Percentiles rank a stretch among this genome's conserved stretches.
Conservation (phyloP, 805 yeast genomes). For the Yarrowia sp. region DNA sequence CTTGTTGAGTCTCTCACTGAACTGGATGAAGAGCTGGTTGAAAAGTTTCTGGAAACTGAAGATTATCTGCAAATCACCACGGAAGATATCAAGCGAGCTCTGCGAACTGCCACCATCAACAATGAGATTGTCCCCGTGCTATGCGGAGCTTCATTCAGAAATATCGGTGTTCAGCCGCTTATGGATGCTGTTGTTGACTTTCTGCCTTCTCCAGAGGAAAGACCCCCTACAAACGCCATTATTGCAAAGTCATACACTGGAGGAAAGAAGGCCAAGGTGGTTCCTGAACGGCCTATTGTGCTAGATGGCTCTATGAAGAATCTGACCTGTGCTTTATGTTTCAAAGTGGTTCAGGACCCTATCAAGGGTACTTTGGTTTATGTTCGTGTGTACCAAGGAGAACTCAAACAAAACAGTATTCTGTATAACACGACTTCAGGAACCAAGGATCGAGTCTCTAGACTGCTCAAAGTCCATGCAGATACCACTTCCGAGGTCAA, state of each 20-base stretch:
- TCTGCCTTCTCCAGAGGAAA: constrained; percentile 79
- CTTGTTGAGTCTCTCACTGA: constrained; percentile 83
- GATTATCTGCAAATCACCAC: constrained; percentile 62
- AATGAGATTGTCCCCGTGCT: constrained; percentile 70
- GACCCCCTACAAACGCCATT: constrained; percentile 51
- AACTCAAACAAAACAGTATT: constrained; percentile 57
- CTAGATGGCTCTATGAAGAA: constrained; percentile 43
- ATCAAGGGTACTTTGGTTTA: constrained; percentile 75
- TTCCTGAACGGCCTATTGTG: neutral
- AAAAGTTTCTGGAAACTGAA: constrained; percentile 71
- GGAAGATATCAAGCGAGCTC: constrained; percentile 52
- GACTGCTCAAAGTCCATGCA: constrained; percentile 82
- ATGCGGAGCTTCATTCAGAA: constrained; percentile 89
- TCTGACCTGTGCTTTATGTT: constrained; percentile 76
- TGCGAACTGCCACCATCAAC: constrained; percentile 60
- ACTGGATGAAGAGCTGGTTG: constrained; percentile 71
- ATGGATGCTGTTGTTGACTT: constrained; percentile 77
- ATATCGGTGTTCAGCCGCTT: constrained; percentile 93
- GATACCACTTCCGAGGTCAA: constrained; percentile 73
- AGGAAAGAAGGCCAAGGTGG: neutral
- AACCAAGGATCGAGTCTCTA: constrained; percentile 61
- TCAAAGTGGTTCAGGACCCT: constrained; percentile 86
- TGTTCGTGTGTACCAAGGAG: constrained; percentile 86
- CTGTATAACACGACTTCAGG: constrained; percentile 71
- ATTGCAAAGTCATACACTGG: constrained; percentile 29